Conservation (phyloP, 2,329 filamentous ascomycete species). For the Microdochium nivale region DNA sequence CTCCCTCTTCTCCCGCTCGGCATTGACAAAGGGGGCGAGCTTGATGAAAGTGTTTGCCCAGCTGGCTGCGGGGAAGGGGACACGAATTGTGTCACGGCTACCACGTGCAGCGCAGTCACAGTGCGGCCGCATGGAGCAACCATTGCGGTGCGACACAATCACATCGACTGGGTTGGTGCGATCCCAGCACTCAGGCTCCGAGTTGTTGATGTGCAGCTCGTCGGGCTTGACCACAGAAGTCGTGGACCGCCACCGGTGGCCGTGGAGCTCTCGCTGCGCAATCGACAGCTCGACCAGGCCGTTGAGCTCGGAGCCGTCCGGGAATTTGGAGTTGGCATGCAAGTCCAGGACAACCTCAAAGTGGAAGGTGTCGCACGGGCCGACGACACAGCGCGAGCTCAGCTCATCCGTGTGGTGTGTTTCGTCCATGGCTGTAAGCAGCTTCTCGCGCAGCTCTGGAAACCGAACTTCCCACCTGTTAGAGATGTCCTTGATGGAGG, state of each 20-base stretch:
- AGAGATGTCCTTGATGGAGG: conserved; percentile 43
- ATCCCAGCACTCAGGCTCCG: conserved; percentile 33
- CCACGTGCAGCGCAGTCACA: conserved; percentile 41
- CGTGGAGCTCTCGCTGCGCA: conserved; percentile 41
- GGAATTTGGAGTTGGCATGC: conserved; percentile 48
- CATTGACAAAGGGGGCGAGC: conserved; percentile 40
- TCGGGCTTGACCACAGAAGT: conserved; percentile 49
- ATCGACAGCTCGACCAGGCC: conserved; percentile 52
- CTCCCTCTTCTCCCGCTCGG: conserved; percentile 16
- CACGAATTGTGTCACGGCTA: conserved; percentile 39
- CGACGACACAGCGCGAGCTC: conserved; percentile 22
- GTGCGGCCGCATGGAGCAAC: conserved; percentile 34
- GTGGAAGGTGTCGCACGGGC: conserved; percentile 49
- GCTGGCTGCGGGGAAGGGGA: conserved; percentile 49
- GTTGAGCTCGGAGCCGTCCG: conserved; percentile 49
- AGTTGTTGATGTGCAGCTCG: conserved; percentile 37
- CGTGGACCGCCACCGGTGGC: conserved; percentile 51
- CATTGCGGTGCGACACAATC: conserved; percentile 36
- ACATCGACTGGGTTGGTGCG: conserved; percentile 42
- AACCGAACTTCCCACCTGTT: conserved; percentile 50
- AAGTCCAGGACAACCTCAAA: conserved; percentile 54
- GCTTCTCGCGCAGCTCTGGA: conserved; percentile 43
- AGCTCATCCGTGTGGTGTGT: conserved; percentile 22
- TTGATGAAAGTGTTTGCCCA: conserved; percentile 51
- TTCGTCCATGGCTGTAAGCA: conserved; percentile 39